Conservation (phyloP, 176 grass and related monocot genomes). For the Hordeum marinum region DNA sequence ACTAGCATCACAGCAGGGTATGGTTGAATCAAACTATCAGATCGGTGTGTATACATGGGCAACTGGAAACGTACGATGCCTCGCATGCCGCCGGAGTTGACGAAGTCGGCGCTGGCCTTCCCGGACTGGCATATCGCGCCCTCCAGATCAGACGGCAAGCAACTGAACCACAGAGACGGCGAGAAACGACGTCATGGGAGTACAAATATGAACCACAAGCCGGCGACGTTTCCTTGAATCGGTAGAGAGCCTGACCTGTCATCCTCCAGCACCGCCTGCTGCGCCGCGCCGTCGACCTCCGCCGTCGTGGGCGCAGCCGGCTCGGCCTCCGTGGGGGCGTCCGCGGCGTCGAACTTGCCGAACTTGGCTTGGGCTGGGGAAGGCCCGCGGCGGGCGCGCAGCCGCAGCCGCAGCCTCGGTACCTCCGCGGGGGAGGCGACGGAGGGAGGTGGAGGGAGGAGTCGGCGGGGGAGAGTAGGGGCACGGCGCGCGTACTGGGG, state of each 20-base stretch:
- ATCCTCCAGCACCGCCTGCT: constrained; percentile 33
- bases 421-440: background rate
- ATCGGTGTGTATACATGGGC: background rate
- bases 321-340: constrained; percentile 17
- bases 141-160: constrained; percentile 64
- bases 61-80: constrained; percentile 47
- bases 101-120: constrained; percentile 61
- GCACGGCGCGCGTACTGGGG: constrained; percentile 11
- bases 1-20: background rate
- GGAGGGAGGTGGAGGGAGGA: background rate
- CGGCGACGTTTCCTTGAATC: background rate
- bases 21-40: background rate
- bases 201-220: background rate
- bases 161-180: constrained; percentile 27
- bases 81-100: constrained; percentile 67
- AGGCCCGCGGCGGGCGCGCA: constrained; percentile 3
- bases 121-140: constrained; percentile 74
- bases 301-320: background rate
- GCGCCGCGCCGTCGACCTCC: background rate
- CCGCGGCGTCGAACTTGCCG: constrained; percentile 70
- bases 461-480: background rate
- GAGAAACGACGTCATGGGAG: no score
- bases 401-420: background rate
- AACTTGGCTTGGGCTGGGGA: constrained; percentile 53
- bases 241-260: constrained; percentile 40